Conservation (phyloP, 495 filamentous ascomycete genomes). For the Cladorrhinum samala region DNA sequence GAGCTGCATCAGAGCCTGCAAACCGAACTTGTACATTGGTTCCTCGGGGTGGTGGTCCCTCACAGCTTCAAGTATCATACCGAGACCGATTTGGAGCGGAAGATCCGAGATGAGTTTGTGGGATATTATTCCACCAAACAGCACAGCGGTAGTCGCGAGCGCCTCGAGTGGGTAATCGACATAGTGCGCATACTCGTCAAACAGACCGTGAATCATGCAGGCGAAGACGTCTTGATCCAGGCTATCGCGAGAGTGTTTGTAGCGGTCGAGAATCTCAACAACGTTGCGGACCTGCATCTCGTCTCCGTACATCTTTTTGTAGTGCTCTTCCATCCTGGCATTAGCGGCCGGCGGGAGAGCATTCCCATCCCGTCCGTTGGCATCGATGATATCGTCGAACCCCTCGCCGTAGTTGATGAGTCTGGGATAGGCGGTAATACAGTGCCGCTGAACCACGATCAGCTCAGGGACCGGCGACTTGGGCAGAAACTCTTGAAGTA, state of each 20-base stretch:
- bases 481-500: constrained; percentile 60
- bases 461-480: constrained; percentile 43
- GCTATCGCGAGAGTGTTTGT: constrained; percentile 78
- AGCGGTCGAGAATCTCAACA: constrained; percentile 70
- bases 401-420: constrained; percentile 94
- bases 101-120: constrained; percentile 84
- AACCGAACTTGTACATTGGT: constrained; percentile 95
- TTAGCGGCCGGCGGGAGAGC: constrained; percentile 70
- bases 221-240: constrained; percentile 89
- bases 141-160: constrained; percentile 86
- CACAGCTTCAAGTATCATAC: constrained; percentile 95
- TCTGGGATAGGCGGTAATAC: constrained; percentile 88
- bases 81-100: constrained; percentile 82
- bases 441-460: constrained; percentile 67
- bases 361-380: constrained; percentile 73
- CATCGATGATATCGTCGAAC: constrained; percentile 81
- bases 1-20: constrained; percentile 91
- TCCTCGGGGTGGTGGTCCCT: constrained; percentile 71
- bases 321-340: constrained; percentile 90
- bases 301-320: constrained; percentile 91
- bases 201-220: constrained; percentile 96
- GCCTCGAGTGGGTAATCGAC: constrained; percentile 89
- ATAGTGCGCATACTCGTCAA: constrained; percentile 96
- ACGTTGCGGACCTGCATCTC: constrained; percentile 76
- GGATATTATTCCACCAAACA: constrained; percentile 95